phyloP scores from a whole-genome alignment of 2,329 filamentous ascomycete genomes.

The Talaromyces albobiverticillius region DNA sequence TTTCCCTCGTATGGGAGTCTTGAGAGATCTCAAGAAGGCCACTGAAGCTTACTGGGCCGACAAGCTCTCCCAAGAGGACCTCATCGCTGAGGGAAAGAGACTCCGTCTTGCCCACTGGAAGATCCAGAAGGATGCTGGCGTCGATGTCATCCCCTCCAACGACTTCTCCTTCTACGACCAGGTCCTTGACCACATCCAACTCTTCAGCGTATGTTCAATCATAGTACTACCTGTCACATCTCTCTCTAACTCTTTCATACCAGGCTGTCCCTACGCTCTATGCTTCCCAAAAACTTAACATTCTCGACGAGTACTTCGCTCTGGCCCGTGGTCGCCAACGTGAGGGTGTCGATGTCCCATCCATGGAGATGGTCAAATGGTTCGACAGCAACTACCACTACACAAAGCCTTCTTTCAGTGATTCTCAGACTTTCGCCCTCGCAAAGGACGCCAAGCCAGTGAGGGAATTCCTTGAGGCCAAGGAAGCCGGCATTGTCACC shows the following conservation, averaged over 20 bases:
- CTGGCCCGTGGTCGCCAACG: conserved; percentile 99
- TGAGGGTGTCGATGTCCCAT: conserved; percentile 53
- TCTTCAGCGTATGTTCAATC: conserved; percentile 74
- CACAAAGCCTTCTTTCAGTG: conserved; percentile 97
- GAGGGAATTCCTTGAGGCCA: conserved; percentile 90
- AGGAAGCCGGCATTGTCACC: conserved; percentile 90
- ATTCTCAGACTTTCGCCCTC: conserved; percentile 95
- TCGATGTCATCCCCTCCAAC: conserved; percentile 97
- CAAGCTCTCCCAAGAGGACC: conserved; percentile 88
- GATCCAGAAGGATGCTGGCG: conserved; percentile 97
- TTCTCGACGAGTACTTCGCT: conserved; percentile 96
- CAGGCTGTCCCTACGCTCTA: conserved; percentile 91
- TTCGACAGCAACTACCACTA: conserved; percentile 99
- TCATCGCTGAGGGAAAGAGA: conserved; percentile 92
- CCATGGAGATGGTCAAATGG: conserved; percentile 97
- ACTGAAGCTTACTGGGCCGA: conserved; percentile 97
- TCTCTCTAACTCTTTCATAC: conserved; percentile 17
- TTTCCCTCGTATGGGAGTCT: conserved; percentile 97
- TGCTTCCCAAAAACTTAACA: conserved; percentile 80
- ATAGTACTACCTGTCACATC: conserved; percentile 15
- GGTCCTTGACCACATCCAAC: conserved; percentile 95
- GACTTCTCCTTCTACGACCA: conserved; percentile 99
- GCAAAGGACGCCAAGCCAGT: conserved; percentile 87
- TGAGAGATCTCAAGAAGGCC: conserved; percentile 99
- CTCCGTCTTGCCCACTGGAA: conserved; percentile 97